A percentile compares a stretch with the other conserved stretches of the same genome.
These are phyloP conservation scores for Cicer chorassanicum DNA, from an alignment of 306 rosid genomes.

Conservation along the genomic window DNA sequence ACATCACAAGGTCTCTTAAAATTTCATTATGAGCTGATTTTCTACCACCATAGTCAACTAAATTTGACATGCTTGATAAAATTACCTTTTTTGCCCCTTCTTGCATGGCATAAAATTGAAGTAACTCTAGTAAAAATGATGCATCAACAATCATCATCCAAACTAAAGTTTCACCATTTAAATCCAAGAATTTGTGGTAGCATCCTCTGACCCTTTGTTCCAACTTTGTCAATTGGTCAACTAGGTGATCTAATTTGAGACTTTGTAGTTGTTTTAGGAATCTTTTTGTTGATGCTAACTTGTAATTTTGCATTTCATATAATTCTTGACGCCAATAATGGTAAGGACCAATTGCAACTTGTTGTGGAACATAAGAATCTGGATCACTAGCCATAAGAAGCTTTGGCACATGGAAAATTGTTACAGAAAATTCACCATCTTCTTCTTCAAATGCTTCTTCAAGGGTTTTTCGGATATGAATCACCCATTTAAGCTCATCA, in stretches of 20 bases:
- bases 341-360: slow-evolving; percentile 80
- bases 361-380: slow-evolving; percentile 73
- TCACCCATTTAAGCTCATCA: slow-evolving; percentile 72
- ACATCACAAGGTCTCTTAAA: slow-evolving; percentile 76
- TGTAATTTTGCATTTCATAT: slow-evolving; percentile 79
- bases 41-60: slow-evolving; percentile 63
- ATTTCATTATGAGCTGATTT: slow-evolving; percentile 69
- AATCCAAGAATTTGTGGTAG: slow-evolving; percentile 76
- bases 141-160: slow-evolving; percentile 86
- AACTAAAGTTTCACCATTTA: slow-evolving; percentile 67
- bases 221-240: slow-evolving; percentile 54
- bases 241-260: slow-evolving; percentile 54
- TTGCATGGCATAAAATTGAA: slow-evolving; percentile 56
- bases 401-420: slow-evolving; percentile 69
- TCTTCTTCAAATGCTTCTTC: slow-evolving; percentile 71
- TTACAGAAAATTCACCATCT: slow-evolving; percentile 50
- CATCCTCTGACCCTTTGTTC: slow-evolving; percentile 62
- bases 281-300: slow-evolving; percentile 66
- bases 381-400: slow-evolving; percentile 60
- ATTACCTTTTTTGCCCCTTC: slow-evolving; percentile 48
- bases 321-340: slow-evolving; percentile 77
- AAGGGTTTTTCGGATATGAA: slow-evolving; percentile 61
- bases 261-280: slow-evolving; percentile 56
- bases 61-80: slow-evolving; percentile 69
- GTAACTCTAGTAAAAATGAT: slow-evolving; percentile 73